These are phyloP conservation scores for Gossypium longicalyx DNA, from an alignment of 345 rosid species.

Conservation along the genomic window DNA sequence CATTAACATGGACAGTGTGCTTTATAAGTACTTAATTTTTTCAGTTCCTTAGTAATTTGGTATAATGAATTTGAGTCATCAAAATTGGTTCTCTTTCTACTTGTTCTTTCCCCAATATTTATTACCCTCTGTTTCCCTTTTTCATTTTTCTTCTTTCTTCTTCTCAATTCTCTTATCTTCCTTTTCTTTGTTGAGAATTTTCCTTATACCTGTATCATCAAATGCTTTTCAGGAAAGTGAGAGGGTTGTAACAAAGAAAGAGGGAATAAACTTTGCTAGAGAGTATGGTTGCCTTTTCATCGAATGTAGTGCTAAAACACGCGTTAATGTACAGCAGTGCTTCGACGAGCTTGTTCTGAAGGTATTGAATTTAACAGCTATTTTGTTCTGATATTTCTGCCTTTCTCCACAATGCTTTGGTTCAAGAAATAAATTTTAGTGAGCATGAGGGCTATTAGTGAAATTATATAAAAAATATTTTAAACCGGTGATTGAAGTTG, in stretches of 20 bases:
- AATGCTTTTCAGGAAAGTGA: conserved; percentile 49
- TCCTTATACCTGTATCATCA: background rate
- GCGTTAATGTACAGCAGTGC: conserved; percentile 54
- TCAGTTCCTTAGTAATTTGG: background rate
- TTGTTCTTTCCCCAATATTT: background rate
- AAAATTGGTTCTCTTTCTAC: background rate
- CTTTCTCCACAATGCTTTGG: background rate
- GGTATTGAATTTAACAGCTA: conserved; percentile 19
- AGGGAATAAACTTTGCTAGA: conserved; percentile 58
- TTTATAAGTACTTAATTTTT: background rate
- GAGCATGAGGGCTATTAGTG: background rate
- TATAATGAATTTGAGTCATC: background rate
- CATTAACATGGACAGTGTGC: background rate
- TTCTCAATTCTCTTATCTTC: background rate
- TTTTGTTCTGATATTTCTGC: background rate
- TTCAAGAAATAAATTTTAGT: background rate
- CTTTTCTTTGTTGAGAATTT: background rate
- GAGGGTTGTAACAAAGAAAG: conserved; percentile 55
- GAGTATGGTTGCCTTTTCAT: conserved; percentile 60
- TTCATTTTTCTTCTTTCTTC: background rate
- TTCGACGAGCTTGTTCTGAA: conserved; percentile 62
- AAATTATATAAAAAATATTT: background rate
- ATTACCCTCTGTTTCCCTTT: background rate
- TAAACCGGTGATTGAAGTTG: background rate
- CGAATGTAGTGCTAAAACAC: conserved; percentile 68